These are phyloP conservation scores for Cyclocybe aegerita DNA, from an alignment of 768 basidiomycete species.

Conservation along the genomic window DNA sequence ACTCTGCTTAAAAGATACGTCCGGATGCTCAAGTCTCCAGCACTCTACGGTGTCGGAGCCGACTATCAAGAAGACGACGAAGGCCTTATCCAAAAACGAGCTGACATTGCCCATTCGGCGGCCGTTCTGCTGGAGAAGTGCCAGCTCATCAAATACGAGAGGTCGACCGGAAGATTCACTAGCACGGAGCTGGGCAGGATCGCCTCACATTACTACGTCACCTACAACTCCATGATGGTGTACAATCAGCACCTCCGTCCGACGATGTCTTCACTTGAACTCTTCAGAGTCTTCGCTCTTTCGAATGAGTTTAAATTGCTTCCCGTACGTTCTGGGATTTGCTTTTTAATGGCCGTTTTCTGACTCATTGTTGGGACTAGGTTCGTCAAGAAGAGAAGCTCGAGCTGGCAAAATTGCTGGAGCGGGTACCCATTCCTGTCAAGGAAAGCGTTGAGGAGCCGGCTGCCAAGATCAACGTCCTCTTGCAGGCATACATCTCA, in stretches of 20 bases:
- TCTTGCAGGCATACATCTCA: slow-evolving; percentile 93
- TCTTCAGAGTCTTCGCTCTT: slow-evolving; percentile 94
- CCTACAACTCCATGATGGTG: slow-evolving; percentile 92
- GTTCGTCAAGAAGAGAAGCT: slow-evolving; percentile 89
- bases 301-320: slow-evolving; percentile 95
- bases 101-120: slow-evolving; percentile 91
- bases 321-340: slow-evolving; percentile 48
- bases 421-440: slow-evolving; percentile 95
- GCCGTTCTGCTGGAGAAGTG: slow-evolving; percentile 94
- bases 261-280: slow-evolving; percentile 83
- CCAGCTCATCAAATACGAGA: slow-evolving; percentile 91
- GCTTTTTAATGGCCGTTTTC: neutral
- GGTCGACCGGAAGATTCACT: slow-evolving; percentile 83
- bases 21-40: slow-evolving; percentile 89
- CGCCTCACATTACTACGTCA: slow-evolving; percentile 94
- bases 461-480: slow-evolving; percentile 94
- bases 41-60: slow-evolving; percentile 81
- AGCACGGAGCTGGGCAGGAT: slow-evolving; percentile 93
- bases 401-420: slow-evolving; percentile 85
- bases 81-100: slow-evolving; percentile 86
- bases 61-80: slow-evolving; percentile 91
- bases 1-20: slow-evolving; percentile 63
- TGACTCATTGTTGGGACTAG: slow-evolving; percentile 23
- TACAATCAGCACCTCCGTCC: slow-evolving; percentile 93
- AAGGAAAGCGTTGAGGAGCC: slow-evolving; percentile 97